Conservation (phyloP, 345 rosid genomes). For the Arabidopsis arenosa region DNA sequence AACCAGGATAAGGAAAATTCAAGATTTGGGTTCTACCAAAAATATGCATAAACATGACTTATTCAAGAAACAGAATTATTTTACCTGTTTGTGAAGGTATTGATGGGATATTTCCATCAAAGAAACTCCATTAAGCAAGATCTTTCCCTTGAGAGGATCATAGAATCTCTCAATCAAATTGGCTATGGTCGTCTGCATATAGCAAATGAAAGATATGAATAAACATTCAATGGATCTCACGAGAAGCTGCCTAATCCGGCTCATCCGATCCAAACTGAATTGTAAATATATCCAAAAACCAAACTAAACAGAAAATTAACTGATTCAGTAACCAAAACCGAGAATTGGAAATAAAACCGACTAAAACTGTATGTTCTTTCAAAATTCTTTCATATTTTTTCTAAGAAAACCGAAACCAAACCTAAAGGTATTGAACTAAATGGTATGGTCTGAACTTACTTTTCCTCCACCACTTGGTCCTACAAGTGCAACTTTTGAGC, state of each 20-base stretch:
- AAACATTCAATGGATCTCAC: neutral
- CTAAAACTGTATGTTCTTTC: neutral
- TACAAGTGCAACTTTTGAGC: conserved; percentile 90
- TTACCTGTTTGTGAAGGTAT: conserved; percentile 80
- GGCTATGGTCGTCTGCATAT: conserved; percentile 90
- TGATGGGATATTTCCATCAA: conserved; percentile 79
- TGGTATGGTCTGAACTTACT: conserved; percentile 47
- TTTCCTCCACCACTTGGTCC: conserved; percentile 99
- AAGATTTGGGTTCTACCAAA: neutral
- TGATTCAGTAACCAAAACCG: neutral
- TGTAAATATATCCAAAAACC: neutral
- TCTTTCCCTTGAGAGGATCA: conserved; percentile 82
- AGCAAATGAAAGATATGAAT: neutral
- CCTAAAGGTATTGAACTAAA: neutral
- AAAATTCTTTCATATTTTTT: neutral
- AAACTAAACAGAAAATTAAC: neutral
- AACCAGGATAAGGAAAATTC: neutral
- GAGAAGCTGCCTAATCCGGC: neutral
- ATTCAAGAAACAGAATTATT: conserved; percentile 11
- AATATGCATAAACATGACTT: neutral
- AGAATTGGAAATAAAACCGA: neutral
- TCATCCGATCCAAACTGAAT: neutral
- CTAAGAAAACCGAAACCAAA: neutral
- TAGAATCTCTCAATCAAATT: conserved; percentile 91
- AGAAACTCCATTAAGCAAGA: conserved; percentile 80